Base-by-base conservation (phyloP, 257 asterid species). In the Nicotiana otophora region DNA sequence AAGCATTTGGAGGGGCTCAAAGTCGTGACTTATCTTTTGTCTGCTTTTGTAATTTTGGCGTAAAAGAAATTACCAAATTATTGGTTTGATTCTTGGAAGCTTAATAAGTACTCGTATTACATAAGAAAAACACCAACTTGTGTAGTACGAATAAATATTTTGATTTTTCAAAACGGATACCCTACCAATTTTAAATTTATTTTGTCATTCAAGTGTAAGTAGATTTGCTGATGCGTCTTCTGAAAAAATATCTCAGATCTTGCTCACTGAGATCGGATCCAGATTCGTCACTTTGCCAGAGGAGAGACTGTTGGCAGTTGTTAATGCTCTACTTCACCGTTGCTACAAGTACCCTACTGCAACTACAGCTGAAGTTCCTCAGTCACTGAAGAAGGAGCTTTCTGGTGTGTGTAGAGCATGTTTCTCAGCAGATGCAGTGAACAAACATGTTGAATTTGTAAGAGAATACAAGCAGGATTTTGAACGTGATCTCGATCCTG, bases 371-470 rank as follows among this genome's bases (percentile, higher is more conserved):
- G 99, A 96, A 91, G 99, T 96, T 90, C 98, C 99, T 51, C 98
- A 92, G 77, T 90, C 99, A 85, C 93, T 96, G 60, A 96, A 94
- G 85, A 96, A 96, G 86, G 99, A 96, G 92, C 99, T 96, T 65
- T 96, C 99, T 87, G 99, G 99, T 82, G 99, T 96, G 84, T 96
- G 99, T 89, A 92, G 97, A 84, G 99, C 99, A 84, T 96, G 98
- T 86, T 96, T 96, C 88, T 96, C 99, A 64, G 98, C 95, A 74
- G 98, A 96, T 90, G 99, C 98, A 61, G 99, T 96, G 87, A 96
- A 94, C 89, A 96, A 96, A 89, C 99, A 96, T 82, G 98, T 96
- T 62, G 99, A 96, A 20, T 96, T 94, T 81, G 99, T 96, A 84
- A 90, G 97, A 84, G 99, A 96, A 85, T 96, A 96, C 95, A 96